Conservation (phyloP, 2,329 filamentous ascomycete species). For the Verticillium longisporum region DNA sequence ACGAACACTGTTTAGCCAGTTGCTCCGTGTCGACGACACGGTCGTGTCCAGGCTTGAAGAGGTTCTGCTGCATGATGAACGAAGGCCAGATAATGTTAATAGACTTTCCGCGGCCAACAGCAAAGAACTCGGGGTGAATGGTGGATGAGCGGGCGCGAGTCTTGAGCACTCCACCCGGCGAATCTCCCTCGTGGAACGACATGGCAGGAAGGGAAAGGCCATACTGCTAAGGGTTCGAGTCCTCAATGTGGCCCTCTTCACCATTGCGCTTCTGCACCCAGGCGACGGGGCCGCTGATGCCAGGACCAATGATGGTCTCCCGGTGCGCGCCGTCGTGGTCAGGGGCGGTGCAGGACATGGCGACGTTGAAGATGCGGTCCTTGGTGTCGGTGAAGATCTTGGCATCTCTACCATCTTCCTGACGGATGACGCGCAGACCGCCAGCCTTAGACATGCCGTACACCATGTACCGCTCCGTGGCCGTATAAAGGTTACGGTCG, state of each 20-base stretch:
- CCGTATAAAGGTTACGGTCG: constrained; percentile 85
- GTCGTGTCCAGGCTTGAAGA: constrained; percentile 58
- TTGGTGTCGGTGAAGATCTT: constrained; percentile 87
- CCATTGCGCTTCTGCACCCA: constrained; percentile 78
- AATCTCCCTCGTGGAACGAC: constrained; percentile 79
- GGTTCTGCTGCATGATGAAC: constrained; percentile 54
- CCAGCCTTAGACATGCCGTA: constrained; percentile 93
- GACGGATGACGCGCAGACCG: constrained; percentile 86
- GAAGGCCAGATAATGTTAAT: constrained; percentile 81
- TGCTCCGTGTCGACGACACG: constrained; percentile 78
- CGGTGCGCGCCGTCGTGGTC: constrained; percentile 52
- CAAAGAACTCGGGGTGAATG: constrained; percentile 87
- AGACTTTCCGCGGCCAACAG: constrained; percentile 89
- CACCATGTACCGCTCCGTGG: constrained; percentile 84
- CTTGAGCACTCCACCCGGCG: constrained; percentile 87
- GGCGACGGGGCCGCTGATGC: constrained; percentile 93
- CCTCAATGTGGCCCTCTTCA: constrained; percentile 72
- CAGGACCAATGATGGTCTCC: constrained; percentile 85
- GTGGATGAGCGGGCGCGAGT: constrained; percentile 88
- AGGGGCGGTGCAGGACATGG: constrained; percentile 64
- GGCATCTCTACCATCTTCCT: constrained; percentile 86
- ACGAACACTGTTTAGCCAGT: constrained; percentile 76
- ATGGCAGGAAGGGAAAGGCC: constrained; percentile 87
- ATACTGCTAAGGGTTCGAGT: constrained; percentile 72
- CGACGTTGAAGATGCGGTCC: constrained; percentile 92